These are phyloP conservation scores for Fusarium verrucosum DNA, from an alignment of 2,329 filamentous ascomycete genomes.

Conservation along the genomic window DNA sequence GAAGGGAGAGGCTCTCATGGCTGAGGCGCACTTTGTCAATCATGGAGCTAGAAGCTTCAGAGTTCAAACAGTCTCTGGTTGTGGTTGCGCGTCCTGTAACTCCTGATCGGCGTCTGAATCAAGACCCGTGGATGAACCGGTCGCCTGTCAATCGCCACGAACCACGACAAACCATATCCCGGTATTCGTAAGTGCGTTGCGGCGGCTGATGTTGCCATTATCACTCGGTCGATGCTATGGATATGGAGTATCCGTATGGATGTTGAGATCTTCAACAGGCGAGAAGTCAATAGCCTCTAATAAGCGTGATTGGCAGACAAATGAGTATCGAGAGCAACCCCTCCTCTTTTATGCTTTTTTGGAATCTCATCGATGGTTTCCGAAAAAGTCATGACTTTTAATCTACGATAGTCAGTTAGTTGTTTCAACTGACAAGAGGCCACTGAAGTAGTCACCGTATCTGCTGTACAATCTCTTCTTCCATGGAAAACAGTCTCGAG, in stretches of 20 bases:
- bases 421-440: not conserved
- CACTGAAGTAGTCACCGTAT: not conserved
- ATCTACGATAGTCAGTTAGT: not conserved
- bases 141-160: conserved; percentile 19
- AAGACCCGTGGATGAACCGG: conserved; percentile 11
- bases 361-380: conserved; percentile 16
- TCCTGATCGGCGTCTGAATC: conserved; percentile 36
- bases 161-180: too few species aligned
- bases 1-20: conserved; percentile 33
- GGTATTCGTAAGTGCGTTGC: conserved; percentile 25
- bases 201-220: conserved; percentile 7
- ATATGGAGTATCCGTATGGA: not conserved
- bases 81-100: conserved; percentile 43
- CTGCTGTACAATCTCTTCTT: not conserved
- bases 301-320: conserved; percentile 21
- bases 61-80: conserved; percentile 13
- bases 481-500: conserved; percentile 3
- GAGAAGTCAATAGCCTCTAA: conserved; percentile 18
- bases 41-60: conserved; percentile 14
- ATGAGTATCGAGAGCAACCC: conserved; percentile 27
- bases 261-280: conserved; percentile 2
- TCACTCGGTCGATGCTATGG: not conserved
- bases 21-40: conserved; percentile 19
- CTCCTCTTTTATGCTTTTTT: conserved; percentile 31
- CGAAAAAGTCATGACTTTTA: not conserved